Evolutionary conservation across 1,284 basidiomycete genomes (phyloP).

Genomic region (Boletus smithii): DNA sequence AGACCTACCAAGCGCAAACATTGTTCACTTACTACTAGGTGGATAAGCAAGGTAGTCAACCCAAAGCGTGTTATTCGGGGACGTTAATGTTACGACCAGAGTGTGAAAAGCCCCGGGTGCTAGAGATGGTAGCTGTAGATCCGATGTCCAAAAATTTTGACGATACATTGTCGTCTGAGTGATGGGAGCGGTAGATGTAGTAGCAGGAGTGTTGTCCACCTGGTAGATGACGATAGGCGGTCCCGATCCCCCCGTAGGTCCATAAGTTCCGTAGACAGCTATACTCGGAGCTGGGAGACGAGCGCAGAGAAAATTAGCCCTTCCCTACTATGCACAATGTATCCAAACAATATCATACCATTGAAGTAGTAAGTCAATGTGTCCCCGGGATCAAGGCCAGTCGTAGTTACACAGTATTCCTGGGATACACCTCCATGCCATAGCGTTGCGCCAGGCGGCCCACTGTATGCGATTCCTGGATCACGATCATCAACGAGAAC

Average conservation of each 20-base stretch:
- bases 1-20: no score
- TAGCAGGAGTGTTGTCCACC: conserved; percentile 1
- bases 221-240: conserved; percentile 1
- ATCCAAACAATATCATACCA: conserved; percentile 1
- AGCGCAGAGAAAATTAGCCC: no score
- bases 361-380: conserved; percentile 2
- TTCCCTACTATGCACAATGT: no score
- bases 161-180: conserved; percentile 1
- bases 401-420: conserved; percentile 1
- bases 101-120: not conserved
- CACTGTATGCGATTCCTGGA: conserved; percentile 2
- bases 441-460: not conserved
- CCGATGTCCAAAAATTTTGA: conserved; percentile 1
- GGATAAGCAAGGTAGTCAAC: conserved; percentile 4
- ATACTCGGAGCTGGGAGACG: conserved; percentile 9
- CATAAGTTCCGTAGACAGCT: conserved; percentile 4
- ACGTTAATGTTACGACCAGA: not conserved
- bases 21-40: no score
- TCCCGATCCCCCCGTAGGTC: not conserved
- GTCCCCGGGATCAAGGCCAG: not conserved
- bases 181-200: not conserved
- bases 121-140: not conserved
- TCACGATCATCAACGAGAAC: conserved; percentile 7
- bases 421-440: not conserved
- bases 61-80: conserved; percentile 1